Evolutionary conservation across 768 basidiomycete species (phyloP).

Genomic region (Pulveroboletus sp.): DNA sequence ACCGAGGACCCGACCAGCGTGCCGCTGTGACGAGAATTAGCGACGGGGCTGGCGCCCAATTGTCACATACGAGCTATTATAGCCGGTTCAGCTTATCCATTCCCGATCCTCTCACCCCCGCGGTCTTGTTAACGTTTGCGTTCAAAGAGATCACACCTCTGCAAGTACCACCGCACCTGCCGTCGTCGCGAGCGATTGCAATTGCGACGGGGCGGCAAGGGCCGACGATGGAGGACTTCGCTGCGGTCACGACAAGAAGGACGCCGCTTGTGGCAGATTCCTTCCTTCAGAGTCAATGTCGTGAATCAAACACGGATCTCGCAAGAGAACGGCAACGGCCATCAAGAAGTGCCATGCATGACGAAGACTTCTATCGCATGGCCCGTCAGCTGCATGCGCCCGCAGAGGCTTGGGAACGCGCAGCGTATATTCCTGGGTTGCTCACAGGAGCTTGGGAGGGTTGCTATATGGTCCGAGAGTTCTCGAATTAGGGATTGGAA

Average conservation of each 20-base stretch:
- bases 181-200: conserved; percentile 45
- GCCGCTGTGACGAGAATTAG: conserved; percentile 5
- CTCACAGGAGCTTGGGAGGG: conserved; percentile 64
- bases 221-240: conserved; percentile 55
- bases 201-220: conserved; percentile 43
- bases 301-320: conserved; percentile 32
- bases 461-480: conserved; percentile 48
- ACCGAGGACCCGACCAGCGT: conserved; percentile 16
- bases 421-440: conserved; percentile 40
- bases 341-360: conserved; percentile 32
- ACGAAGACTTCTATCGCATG: conserved; percentile 39
- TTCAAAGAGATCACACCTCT: conserved; percentile 46
- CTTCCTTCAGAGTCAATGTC: conserved; percentile 23
- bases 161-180: conserved; percentile 49
- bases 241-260: conserved; percentile 36
- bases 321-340: conserved; percentile 31
- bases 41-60: conserved; percentile 9
- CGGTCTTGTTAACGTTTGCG: conserved; percentile 53
- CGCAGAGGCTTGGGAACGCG: conserved; percentile 23
- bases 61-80: conserved; percentile 18
- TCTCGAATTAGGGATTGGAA: conserved; percentile 14
- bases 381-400: conserved; percentile 14
- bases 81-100: conserved; percentile 21
- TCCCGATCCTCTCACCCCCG: conserved; percentile 41
- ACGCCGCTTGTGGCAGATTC: conserved; percentile 53